These are phyloP conservation scores for Aspergillus candidus DNA, from an alignment of 2,329 filamentous ascomycete genomes.

Conservation along the genomic window DNA sequence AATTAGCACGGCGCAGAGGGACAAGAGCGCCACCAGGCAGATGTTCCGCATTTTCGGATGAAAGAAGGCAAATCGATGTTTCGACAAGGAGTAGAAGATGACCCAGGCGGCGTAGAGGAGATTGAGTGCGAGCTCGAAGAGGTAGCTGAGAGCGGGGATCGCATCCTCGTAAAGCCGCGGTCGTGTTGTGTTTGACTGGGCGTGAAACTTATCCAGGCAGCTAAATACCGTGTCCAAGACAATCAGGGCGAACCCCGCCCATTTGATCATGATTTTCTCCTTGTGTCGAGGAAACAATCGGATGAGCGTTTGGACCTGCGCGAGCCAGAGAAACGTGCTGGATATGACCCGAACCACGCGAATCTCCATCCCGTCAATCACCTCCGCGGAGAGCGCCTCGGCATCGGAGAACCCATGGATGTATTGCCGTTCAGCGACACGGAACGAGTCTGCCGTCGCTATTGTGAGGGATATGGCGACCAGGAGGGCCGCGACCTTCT, in stretches of 20 bases:
- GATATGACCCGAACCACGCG: slow-evolving; percentile 89
- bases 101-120: slow-evolving; percentile 90
- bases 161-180: slow-evolving; percentile 79
- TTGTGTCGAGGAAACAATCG: slow-evolving; percentile 92
- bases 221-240: slow-evolving; percentile 85
- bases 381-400: slow-evolving; percentile 64
- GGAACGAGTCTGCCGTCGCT: slow-evolving; percentile 85
- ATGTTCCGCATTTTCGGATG: slow-evolving; percentile 89
- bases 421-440: slow-evolving; percentile 77
- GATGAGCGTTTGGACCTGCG: slow-evolving; percentile 93
- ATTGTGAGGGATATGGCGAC: slow-evolving; percentile 82
- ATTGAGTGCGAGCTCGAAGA: slow-evolving; percentile 82
- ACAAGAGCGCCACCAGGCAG: slow-evolving; percentile 69
- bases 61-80: slow-evolving; percentile 84
- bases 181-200: slow-evolving; percentile 43
- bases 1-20: slow-evolving; percentile 73
- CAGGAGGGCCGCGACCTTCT: slow-evolving; percentile 62
- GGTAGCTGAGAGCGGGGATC: slow-evolving; percentile 81
- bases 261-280: slow-evolving; percentile 98
- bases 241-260: slow-evolving; percentile 92
- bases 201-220: slow-evolving; percentile 78
- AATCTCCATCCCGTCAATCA: slow-evolving; percentile 78
- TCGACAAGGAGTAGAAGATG: slow-evolving; percentile 86
- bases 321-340: slow-evolving; percentile 93
- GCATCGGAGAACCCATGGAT: slow-evolving; percentile 73